Conservation (phyloP, 768 basidiomycete genomes). For the Gymnopilus dilepis region DNA sequence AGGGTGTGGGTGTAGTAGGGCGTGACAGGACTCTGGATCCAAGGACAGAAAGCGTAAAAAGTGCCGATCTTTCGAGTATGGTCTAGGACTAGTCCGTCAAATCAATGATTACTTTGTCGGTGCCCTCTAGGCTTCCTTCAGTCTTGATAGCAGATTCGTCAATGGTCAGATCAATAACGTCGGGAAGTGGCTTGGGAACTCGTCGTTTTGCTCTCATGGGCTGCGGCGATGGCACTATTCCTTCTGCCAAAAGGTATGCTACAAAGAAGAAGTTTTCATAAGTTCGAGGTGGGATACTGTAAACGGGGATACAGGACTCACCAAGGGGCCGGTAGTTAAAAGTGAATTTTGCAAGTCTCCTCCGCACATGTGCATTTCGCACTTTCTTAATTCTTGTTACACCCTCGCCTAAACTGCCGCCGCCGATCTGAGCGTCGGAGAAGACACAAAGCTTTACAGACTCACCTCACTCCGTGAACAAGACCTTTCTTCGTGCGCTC, state of each 20-base stretch:
- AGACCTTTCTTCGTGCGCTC: constrained; percentile 34
- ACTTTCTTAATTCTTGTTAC: not conserved
- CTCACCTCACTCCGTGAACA: constrained; percentile 32
- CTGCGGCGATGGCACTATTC: not conserved
- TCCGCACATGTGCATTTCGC: not conserved
- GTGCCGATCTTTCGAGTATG: too few species aligned
- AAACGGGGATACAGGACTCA: not conserved
- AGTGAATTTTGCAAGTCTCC: not conserved
- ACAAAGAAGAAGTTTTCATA: not conserved
- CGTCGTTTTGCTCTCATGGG: not conserved
- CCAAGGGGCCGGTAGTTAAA: constrained; percentile 3
- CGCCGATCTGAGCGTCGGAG: not conserved
- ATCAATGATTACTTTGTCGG: too few species aligned
- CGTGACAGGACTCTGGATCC: too few species aligned
- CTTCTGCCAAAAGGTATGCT: not conserved
- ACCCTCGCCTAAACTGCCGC: not conserved
- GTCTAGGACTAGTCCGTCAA: too few species aligned
- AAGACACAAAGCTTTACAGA: not conserved
- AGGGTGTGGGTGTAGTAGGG: too few species aligned
- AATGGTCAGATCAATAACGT: not conserved
- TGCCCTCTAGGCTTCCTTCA: too few species aligned
- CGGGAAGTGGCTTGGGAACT: not conserved
- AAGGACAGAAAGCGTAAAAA: too few species aligned
- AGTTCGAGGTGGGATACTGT: not conserved
- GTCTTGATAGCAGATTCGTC: too few species aligned